Percentiles rank a stretch among this genome's conserved stretches.
Evolutionary conservation across 768 basidiomycete genomes (phyloP).

Genomic region (Hortiboletus campestris): DNA sequence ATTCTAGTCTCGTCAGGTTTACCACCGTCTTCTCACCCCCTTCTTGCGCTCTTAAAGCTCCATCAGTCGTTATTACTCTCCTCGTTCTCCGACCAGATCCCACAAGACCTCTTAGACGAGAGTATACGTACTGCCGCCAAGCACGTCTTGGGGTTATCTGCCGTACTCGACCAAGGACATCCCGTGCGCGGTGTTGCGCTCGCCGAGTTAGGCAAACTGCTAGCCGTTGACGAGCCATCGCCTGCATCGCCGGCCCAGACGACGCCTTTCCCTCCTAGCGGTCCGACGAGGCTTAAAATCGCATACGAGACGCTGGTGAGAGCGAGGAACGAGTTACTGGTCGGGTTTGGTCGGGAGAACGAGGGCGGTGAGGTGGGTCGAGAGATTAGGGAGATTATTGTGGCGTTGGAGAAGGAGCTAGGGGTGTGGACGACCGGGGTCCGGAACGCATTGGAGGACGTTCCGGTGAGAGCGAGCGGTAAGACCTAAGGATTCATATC

Average conservation of each 20-base stretch:
- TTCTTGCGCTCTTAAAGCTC: constrained; percentile 71
- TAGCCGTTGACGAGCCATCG: constrained; percentile 72
- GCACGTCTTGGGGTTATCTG: constrained; percentile 50
- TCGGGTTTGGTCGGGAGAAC: constrained; percentile 70
- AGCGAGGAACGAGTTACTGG: constrained; percentile 57
- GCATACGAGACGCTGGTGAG: constrained; percentile 63
- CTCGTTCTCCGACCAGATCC: constrained; percentile 39
- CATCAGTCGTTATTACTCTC: constrained; percentile 65
- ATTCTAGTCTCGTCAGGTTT: constrained; percentile 59
- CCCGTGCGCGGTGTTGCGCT: constrained; percentile 74
- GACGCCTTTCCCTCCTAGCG: constrained; percentile 61
- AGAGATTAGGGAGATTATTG: constrained; percentile 57
- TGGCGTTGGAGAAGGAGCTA: constrained; percentile 69
- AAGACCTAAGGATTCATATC: background rate
- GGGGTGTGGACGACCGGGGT: constrained; percentile 66
- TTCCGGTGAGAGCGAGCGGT: background rate
- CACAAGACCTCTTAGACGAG: constrained; percentile 59
- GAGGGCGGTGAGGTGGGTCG: constrained; percentile 72
- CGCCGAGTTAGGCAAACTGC: constrained; percentile 78
- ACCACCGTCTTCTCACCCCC: constrained; percentile 70
- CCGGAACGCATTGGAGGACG: constrained; percentile 52
- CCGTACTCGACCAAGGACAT: constrained; percentile 61
- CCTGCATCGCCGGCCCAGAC: constrained; percentile 29
- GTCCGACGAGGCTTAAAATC: constrained; percentile 57
- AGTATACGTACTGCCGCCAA: constrained; percentile 57